Percentiles rank a stretch among this genome's conserved stretches.
These are phyloP conservation scores for Trypanosoma platydactyli DNA, from an alignment of 208 protist genomes.

Conservation along the genomic window DNA sequence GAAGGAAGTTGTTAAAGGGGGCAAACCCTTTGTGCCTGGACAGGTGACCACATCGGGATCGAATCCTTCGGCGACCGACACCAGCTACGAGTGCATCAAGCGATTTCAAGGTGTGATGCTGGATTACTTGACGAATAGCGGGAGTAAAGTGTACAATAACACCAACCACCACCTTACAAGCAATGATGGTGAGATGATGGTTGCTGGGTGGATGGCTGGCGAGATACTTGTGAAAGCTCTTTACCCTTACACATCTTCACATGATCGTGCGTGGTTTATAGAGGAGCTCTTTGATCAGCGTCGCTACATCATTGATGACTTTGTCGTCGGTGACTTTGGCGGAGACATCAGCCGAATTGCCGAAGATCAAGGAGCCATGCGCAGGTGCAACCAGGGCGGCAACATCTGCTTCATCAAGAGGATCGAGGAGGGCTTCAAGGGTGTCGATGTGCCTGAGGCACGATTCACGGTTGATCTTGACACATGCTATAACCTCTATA, in stretches of 20 bases:
- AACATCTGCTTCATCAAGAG: conserved; percentile 16
- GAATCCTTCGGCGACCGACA: conserved; percentile 29
- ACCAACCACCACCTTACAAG: conserved; percentile 19
- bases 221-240: conserved; percentile 9
- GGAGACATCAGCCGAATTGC: conserved; percentile 6
- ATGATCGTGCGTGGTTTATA: conserved; percentile 8
- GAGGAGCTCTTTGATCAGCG: conserved; percentile 29
- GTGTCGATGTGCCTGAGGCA: background rate
- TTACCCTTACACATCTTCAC: conserved; percentile 4
- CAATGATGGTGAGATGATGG: conserved; percentile 26
- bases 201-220: conserved; percentile 30
- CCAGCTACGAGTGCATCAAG: conserved; percentile 15
- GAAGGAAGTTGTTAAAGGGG: background rate
- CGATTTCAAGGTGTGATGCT: conserved; percentile 28
- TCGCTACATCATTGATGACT: conserved; percentile 25
- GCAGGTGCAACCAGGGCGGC: conserved; percentile 25
- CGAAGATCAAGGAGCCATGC: conserved; percentile 1
- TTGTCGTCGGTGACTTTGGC: conserved; percentile 34
- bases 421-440: background rate
- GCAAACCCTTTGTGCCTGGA: conserved; percentile 1
- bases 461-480: background rate
- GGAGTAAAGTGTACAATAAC: background rate
- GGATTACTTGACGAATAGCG: conserved; percentile 21
- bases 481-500: background rate
- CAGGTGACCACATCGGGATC: conserved; percentile 29